Evolutionary conservation across 192 early-diverging fungal species (phyloP), one percentile per base, ranked within the genome.

Genomic region (Backusella westeae): DNA sequence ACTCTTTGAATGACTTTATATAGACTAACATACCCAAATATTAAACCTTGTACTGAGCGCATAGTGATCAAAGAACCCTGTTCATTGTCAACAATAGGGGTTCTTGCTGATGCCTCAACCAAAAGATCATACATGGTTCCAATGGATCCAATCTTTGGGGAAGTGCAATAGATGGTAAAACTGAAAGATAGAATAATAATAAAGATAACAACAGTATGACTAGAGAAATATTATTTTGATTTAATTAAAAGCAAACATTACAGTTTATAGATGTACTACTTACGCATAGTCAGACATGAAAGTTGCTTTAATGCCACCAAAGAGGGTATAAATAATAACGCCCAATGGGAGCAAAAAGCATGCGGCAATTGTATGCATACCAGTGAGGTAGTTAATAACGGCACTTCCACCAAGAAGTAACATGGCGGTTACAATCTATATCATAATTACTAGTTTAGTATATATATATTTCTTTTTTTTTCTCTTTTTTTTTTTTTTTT

Each of bases 281-380:
- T 79, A 75, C 78, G 78, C 75, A 73, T 93, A 93, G 73, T 93
- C 91, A 3, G 91, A 91, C 23, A 93, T 76, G 66, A 93, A 94
- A 1, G 91, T 93, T 4, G 92, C 91, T 75, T 94, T 94, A 41
- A 93, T 78, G 23, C 91, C 91, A 59, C 92, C 92, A 80, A 87
- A 86, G 3, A 90, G 76, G 0, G 88, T 89, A 71, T 93, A 93
- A 34, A 87, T 75, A 46, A 91, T 85, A 17, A 93, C 91, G 71
- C 92, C 91, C 6, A 93, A 38, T 15, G 91, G 91, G 15, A 93
- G 83, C 7, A 93, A 81, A 56, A 93, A 88, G 72, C 86, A 91
- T 9, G 88, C 89, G 0, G 88, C 88, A 65, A 82, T 81, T 4
- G 85, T 84, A 75, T 87, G 86, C 89, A 93, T 90, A 34, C 92